These are phyloP conservation scores for Durusdinium trenchii DNA, from an alignment of 73 alveolate genomes.

Conservation along the genomic window DNA sequence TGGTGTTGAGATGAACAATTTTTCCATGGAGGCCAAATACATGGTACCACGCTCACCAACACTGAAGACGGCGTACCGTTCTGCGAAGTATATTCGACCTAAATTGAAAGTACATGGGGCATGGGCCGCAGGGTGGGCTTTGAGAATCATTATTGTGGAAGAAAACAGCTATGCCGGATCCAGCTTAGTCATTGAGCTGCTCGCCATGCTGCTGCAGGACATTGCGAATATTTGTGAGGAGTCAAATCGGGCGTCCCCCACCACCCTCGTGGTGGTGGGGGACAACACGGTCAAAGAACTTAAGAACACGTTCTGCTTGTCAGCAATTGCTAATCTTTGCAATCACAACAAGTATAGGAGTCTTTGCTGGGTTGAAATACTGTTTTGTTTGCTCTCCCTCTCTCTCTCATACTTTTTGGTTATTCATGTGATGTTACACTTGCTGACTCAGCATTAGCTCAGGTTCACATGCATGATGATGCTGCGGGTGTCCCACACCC, in stretches of 20 bases:
- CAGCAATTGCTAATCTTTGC: too few relatives aligned
- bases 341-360: too few relatives aligned
- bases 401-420: too few relatives aligned
- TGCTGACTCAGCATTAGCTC: too few relatives aligned
- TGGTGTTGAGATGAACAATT: not conserved
- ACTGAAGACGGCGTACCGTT: not conserved
- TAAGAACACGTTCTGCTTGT: not conserved
- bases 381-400: too few relatives aligned
- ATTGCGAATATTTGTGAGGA: not conserved
- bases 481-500: constrained; percentile 17
- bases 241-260: not conserved
- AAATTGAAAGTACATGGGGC: not conserved
- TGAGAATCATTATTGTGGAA: not conserved
- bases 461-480: constrained; percentile 22
- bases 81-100: not conserved
- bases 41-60: not conserved
- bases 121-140: not conserved
- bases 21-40: not conserved
- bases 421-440: too few relatives aligned
- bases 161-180: not conserved
- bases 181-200: not conserved
- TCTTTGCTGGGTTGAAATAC: too few relatives aligned
- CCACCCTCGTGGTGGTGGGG: not conserved
- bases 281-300: constrained; percentile 47
- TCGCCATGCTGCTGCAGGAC: not conserved